Evolutionary conservation across 331 rosid genomes (phyloP), one percentile per base, ranked within the genome.

Genomic region (Malus hybrid): DNA sequence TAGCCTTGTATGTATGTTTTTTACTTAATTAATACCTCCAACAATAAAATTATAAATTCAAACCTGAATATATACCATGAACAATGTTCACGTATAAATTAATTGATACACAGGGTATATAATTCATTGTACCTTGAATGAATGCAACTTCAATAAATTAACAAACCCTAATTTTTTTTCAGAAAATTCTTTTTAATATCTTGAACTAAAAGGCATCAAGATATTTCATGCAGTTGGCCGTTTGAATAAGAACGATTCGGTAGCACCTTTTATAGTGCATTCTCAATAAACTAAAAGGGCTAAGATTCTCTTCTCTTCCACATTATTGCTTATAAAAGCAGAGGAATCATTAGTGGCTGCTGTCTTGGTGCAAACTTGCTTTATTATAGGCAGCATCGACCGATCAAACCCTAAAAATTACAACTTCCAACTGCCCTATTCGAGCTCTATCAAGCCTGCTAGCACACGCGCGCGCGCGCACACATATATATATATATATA

Each of bases 371-470:
- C 54, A 44, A 75, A 36, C 42, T 24, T 50, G 70, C 70, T 73
- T 67, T 46, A 64, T 66, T 13, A 3, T 71, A 70, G 73, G 78
- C 44, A 32, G 70, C 60, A 29, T 73, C 68, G 72, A 65, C 24
- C 54, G 24, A 19, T 36, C 70, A 6, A 34, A 9, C 20, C 46
- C 59, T 24, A 36, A 73, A 72, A 46, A 63, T 62, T 75, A 59
- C 70, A 81, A 79, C 82, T 73, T 77, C 85, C 85, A 82, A 79
- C 81, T 73, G 71, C 82, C 86, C 57, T 44, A 33, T 60, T 48
- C 14, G 46, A 28, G 60, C 48, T 80, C 79, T 3, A 52, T 64
- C 73, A 61, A 82, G 82, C 73, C 80, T 10, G 52, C 79, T 78
- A 60, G 56, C 36, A 24, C 22, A 22, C 22, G 22, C 22, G 22